Conservation (phyloP, 352 stramenopile genomes). For the Halophytophthora batemanensis region DNA sequence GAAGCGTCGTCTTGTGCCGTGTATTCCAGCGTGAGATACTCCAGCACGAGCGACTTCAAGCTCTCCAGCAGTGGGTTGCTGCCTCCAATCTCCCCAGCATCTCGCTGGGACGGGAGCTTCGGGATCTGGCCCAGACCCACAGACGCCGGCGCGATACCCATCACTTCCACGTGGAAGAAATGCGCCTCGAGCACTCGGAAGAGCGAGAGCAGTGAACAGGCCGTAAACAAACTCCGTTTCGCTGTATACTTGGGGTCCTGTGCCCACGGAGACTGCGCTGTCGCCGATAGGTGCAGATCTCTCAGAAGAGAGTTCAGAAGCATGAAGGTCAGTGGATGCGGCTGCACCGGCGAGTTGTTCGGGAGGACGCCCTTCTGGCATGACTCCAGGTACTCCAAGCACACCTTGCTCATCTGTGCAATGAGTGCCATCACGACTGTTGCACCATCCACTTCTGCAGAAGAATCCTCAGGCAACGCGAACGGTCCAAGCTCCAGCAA, state of each 20-base stretch:
- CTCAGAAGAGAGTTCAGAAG: slow-evolving; percentile 80
- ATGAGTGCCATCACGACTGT: slow-evolving; percentile 57
- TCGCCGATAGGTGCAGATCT: slow-evolving; percentile 35
- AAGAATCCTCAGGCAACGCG: slow-evolving; percentile 32
- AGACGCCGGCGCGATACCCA: slow-evolving; percentile 70
- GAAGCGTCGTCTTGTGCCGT: slow-evolving; percentile 8
- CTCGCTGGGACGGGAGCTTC: slow-evolving; percentile 10
- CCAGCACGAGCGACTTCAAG: slow-evolving; percentile 61
- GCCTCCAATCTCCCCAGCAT: slow-evolving; percentile 16
- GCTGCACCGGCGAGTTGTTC: slow-evolving; percentile 61
- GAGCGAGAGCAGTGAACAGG: slow-evolving; percentile 57
- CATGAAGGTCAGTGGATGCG: slow-evolving; percentile 86
- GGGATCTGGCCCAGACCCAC: slow-evolving; percentile 78
- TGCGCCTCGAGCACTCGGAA: slow-evolving; percentile 76
- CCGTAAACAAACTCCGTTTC: slow-evolving; percentile 66
- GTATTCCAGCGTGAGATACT: slow-evolving; percentile 39
- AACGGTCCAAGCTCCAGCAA: slow-evolving; percentile 69
- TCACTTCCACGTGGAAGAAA: slow-evolving; percentile 84
- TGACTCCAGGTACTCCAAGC: slow-evolving; percentile 70
- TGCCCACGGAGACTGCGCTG: slow-evolving; percentile 13
- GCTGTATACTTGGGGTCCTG: slow-evolving; percentile 21
- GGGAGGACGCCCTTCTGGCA: slow-evolving; percentile 64
- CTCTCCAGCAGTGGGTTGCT: slow-evolving; percentile 68
- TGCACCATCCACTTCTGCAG: slow-evolving; percentile 41
- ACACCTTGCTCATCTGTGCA: slow-evolving; percentile 61